Base-by-base conservation (phyloP, 352 stramenopile genomes). In the Globisporangium lucens region DNA sequence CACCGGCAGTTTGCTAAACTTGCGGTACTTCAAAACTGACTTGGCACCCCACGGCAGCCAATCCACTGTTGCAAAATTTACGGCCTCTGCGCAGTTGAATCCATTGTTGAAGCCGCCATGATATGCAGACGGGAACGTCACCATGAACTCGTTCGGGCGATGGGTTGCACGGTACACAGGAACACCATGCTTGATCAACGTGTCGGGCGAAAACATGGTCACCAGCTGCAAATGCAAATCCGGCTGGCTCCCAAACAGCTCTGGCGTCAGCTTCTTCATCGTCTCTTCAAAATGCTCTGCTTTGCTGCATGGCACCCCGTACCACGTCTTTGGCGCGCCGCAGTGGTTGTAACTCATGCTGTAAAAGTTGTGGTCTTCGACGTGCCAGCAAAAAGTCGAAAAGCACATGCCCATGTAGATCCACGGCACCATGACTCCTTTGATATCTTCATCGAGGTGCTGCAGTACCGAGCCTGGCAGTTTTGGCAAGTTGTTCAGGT, bases 361-460 rank as follows among this genome's bases (percentile, higher is more conserved):
- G 69, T 99, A 99, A 63, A 99, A 97, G 80, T 99, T 99, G 80
- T 99, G 98, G 75, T 99, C 98, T 77, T 99, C 98, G 38, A 98
- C 98, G 73, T 99, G 98, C 97, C 97, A 99, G 73, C 95, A 99
- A 76, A 99, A 99, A 1, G 98, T 98, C 5, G 94, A 98, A 69
- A 99, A 99, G 35, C 98, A 90, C 84, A 98, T 99, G 24, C 98
- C 98, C 71, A 99, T 96, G 78, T 99, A 99, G 62, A 99, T 85
- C 98, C 98, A 99, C n/a, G 98, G 98, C 22, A 99, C 90, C 84
- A 99, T 99, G 12, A 99, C 97, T 0, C 98, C 98, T 73, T 98
- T 99, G 63, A 99, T 98, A 53, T 98, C 93, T 70, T 98, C 94
- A 56, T 98, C 94, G 12, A 99, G 77, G 75, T 99, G 90, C 52